A percentile compares a stretch with the other conserved stretches of the same genome.
phyloP scores from a whole-genome alignment of 148 eudicot genomes.

The Talinum fruticosum region DNA sequence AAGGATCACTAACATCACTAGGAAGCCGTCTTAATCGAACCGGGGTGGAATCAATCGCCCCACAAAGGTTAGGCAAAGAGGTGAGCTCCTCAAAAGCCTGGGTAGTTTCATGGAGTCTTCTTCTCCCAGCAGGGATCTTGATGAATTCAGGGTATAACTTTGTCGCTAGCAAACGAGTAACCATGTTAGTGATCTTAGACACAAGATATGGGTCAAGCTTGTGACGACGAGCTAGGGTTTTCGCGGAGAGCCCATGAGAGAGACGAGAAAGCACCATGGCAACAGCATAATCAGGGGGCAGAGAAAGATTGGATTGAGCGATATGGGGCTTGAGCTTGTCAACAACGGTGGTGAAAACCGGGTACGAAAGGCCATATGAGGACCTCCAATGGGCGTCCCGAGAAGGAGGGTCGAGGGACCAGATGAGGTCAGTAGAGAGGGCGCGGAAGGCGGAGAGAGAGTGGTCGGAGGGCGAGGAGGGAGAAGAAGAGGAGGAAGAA shows the following conservation, averaged over 20 bases:
- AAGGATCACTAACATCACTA: slow-evolving; percentile 29
- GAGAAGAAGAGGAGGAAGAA: slow-evolving; percentile 26
- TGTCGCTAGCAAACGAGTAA: slow-evolving; percentile 79
- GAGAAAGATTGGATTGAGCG: slow-evolving; percentile 65
- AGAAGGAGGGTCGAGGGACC: slow-evolving; percentile 78
- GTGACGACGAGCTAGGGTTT: slow-evolving; percentile 59
- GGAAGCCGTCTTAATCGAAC: slow-evolving; percentile 41
- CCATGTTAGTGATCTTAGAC: slow-evolving; percentile 94
- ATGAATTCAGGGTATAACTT: slow-evolving; percentile 88
- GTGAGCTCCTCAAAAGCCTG: slow-evolving; percentile 69
- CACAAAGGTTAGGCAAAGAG: slow-evolving; percentile 66
- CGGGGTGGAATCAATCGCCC: slow-evolving; percentile 65
- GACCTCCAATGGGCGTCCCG: slow-evolving; percentile 84
- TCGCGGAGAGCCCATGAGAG: slow-evolving; percentile 54
- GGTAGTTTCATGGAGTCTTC: slow-evolving; percentile 62
- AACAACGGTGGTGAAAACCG: slow-evolving; percentile 79
- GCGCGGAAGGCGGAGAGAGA: slow-evolving; percentile 87
- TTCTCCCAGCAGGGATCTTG: slow-evolving; percentile 69
- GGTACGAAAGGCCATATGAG: slow-evolving; percentile 75
- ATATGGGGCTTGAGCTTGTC: slow-evolving; percentile 78
- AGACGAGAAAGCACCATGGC: slow-evolving; percentile 90
- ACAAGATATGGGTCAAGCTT: slow-evolving; percentile 78
- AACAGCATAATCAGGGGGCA: slow-evolving; percentile 90
- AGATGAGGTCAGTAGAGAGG: slow-evolving; percentile 75
- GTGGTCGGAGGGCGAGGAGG: slow-evolving; percentile 43